Conservation (phyloP, 805 yeast genomes). For the Starmera dryadoides region DNA sequence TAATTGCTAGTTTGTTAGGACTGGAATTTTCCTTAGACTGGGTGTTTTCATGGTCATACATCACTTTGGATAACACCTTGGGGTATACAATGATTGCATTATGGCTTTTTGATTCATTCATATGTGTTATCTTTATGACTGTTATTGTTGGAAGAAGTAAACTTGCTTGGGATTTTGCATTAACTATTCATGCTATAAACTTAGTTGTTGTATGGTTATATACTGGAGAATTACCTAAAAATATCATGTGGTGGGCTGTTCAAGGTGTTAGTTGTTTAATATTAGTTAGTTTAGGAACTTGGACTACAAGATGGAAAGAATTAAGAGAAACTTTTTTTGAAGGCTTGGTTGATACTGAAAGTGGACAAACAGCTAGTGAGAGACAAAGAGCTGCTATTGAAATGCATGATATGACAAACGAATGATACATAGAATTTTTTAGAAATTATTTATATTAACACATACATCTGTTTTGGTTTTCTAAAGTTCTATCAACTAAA, state of each 20-base stretch:
- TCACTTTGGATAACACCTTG: slow-evolving; percentile 67
- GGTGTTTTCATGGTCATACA: slow-evolving; percentile 75
- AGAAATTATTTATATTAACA: slow-evolving; percentile 1
- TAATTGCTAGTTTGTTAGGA: slow-evolving; percentile 65
- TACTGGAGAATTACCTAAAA: slow-evolving; percentile 60
- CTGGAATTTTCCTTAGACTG: slow-evolving; percentile 58
- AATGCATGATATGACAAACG: slow-evolving; percentile 13
- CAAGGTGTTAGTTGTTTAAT: slow-evolving; percentile 63
- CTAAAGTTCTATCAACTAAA: slow-evolving; percentile 9
- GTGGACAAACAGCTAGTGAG: neutral
- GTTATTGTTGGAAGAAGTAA: slow-evolving; percentile 88
- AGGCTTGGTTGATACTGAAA: slow-evolving; percentile 65
- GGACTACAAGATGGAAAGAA: slow-evolving; percentile 89
- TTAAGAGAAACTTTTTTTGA: slow-evolving; percentile 85
- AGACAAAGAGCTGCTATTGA: slow-evolving; percentile 12
- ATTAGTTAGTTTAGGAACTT: slow-evolving; percentile 77
- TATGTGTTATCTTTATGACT: slow-evolving; percentile 80
- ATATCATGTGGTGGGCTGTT: slow-evolving; percentile 77
- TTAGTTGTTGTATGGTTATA: slow-evolving; percentile 60
- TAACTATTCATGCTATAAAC: slow-evolving; percentile 85
- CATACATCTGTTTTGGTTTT: slow-evolving; percentile 3
- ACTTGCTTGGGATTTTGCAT: slow-evolving; percentile 92
- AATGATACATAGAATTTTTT: too few relatives aligned
- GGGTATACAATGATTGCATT: slow-evolving; percentile 68
- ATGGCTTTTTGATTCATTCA: slow-evolving; percentile 79